Conservation (phyloP, 306 rosid genomes). For the Argentina anserina region DNA sequence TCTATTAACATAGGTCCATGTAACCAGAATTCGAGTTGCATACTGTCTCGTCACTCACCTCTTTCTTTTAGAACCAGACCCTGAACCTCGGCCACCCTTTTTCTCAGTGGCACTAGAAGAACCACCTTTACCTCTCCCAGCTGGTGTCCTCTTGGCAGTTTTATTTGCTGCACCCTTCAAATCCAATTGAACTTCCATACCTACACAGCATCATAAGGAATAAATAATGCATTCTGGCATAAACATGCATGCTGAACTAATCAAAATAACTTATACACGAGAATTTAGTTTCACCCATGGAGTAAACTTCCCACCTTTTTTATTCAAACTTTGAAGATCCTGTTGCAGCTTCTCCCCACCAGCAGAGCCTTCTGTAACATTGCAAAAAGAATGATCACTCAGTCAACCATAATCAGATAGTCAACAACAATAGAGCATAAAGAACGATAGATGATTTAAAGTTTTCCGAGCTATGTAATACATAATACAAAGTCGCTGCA, state of each 20-base stretch:
- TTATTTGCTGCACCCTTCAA: slow-evolving; percentile 64
- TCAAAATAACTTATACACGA: background rate
- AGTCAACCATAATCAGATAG: background rate
- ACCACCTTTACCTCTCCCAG: slow-evolving; percentile 67
- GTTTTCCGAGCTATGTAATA: background rate
- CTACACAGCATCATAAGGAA: slow-evolving; percentile 33
- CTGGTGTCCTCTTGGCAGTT: slow-evolving; percentile 53
- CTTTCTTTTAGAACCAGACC: slow-evolving; percentile 69
- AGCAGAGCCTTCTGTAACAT: slow-evolving; percentile 40
- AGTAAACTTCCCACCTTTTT: slow-evolving; percentile 52
- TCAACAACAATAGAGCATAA: background rate
- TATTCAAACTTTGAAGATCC: slow-evolving; percentile 75
- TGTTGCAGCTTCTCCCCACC: slow-evolving; percentile 73
- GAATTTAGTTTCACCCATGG: slow-evolving; percentile 8
- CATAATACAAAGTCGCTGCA: too few species aligned
- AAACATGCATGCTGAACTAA: slow-evolving; percentile 1
- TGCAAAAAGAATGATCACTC: slow-evolving; percentile 19
- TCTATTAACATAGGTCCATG: slow-evolving; percentile 7
- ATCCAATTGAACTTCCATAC: slow-evolving; percentile 69
- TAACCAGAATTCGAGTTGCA: too few species aligned
- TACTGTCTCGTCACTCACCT: slow-evolving; percentile 68
- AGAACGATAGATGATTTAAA: background rate
- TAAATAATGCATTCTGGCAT: slow-evolving; percentile 6
- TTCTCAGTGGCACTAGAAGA: slow-evolving; percentile 50
- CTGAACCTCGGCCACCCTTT: slow-evolving; percentile 57